These are phyloP conservation scores for Scleroderma citrinum DNA, from an alignment of 768 basidiomycete species.

Conservation along the genomic window DNA sequence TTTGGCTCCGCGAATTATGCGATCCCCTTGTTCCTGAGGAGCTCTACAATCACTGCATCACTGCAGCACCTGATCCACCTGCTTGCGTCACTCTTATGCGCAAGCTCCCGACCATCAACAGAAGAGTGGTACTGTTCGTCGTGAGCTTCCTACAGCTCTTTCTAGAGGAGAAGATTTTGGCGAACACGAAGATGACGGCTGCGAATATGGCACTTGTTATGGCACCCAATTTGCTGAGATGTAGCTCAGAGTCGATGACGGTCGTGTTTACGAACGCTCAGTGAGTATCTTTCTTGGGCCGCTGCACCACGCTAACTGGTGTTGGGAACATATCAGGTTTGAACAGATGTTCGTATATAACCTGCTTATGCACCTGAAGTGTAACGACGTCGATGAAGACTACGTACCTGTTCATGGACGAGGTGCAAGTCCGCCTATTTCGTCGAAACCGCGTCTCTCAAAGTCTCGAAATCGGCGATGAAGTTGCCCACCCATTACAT, in stretches of 20 bases:
- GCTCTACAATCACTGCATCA: slow-evolving; percentile 87
- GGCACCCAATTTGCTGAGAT: slow-evolving; percentile 86
- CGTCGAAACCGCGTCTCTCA: slow-evolving; percentile 39
- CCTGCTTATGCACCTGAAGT: slow-evolving; percentile 73
- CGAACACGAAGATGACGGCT: slow-evolving; percentile 82
- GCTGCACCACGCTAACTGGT: slow-evolving; percentile 6
- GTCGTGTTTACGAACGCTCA: slow-evolving; percentile 89
- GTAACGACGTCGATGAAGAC: slow-evolving; percentile 65
- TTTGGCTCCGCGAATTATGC: slow-evolving; percentile 88
- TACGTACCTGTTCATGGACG: slow-evolving; percentile 78
- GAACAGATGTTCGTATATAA: slow-evolving; percentile 88
- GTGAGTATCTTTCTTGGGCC: slow-evolving; percentile 40
- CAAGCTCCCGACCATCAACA: slow-evolving; percentile 78
- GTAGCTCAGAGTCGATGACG: slow-evolving; percentile 81
- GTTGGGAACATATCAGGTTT: slow-evolving; percentile 43
- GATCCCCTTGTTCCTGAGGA: slow-evolving; percentile 91
- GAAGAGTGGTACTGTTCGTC: slow-evolving; percentile 81
- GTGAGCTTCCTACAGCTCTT: slow-evolving; percentile 91
- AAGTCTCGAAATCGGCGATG: slow-evolving; percentile 53
- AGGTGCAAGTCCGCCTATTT: slow-evolving; percentile 51
- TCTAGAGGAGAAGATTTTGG: slow-evolving; percentile 68
- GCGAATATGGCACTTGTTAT: slow-evolving; percentile 86
- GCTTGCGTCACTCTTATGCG: slow-evolving; percentile 71
- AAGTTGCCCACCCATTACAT: too few species aligned
- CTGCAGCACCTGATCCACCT: slow-evolving; percentile 55